Percentiles rank a stretch among this genome's conserved stretches.
These are phyloP conservation scores for Geranium rotundifolium DNA, from an alignment of 345 rosid species.

Conservation along the genomic window DNA sequence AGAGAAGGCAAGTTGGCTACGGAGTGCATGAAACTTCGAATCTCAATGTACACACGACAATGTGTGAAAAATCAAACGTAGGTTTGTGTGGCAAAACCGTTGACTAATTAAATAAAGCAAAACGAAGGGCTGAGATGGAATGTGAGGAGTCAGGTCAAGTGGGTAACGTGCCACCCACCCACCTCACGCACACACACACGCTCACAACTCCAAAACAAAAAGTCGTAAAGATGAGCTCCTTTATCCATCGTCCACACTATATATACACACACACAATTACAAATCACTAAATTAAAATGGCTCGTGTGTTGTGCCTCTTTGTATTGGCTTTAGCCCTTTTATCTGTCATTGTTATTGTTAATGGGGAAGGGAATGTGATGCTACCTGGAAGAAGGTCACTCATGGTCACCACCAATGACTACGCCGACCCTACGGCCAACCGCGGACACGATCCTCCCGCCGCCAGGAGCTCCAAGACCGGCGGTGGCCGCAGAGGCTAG, in stretches of 20 bases:
- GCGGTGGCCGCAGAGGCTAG: conserved; percentile 27
- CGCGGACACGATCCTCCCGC: conserved; percentile 48
- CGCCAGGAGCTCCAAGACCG: conserved; percentile 11
- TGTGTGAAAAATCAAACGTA: too few species aligned
- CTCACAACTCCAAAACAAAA: background rate
- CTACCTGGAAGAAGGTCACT: conserved; percentile 31
- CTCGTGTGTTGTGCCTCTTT: too few species aligned
- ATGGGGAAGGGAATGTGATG: background rate
- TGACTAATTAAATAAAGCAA: conserved; percentile 6
- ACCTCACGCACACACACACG: background rate
- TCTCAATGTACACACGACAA: too few species aligned
- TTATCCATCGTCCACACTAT: too few species aligned
- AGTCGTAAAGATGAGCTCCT: background rate
- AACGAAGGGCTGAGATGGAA: conserved; percentile 9
- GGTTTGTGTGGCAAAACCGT: conserved; percentile 3
- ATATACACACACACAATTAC: too few species aligned
- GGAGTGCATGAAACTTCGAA: too few species aligned
- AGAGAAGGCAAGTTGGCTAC: too few species aligned
- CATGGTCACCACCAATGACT: conserved; percentile 39
- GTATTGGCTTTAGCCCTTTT: too few species aligned
- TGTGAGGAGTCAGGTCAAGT: conserved; percentile 11
- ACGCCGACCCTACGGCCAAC: conserved; percentile 40
- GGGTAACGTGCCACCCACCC: conserved; percentile 13
- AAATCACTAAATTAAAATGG: too few species aligned
- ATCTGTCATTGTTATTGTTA: too few species aligned